These are phyloP conservation scores for Pseudogymnoascus sp. DNA, from an alignment of 2,329 filamentous ascomycete species.

Conservation along the genomic window DNA sequence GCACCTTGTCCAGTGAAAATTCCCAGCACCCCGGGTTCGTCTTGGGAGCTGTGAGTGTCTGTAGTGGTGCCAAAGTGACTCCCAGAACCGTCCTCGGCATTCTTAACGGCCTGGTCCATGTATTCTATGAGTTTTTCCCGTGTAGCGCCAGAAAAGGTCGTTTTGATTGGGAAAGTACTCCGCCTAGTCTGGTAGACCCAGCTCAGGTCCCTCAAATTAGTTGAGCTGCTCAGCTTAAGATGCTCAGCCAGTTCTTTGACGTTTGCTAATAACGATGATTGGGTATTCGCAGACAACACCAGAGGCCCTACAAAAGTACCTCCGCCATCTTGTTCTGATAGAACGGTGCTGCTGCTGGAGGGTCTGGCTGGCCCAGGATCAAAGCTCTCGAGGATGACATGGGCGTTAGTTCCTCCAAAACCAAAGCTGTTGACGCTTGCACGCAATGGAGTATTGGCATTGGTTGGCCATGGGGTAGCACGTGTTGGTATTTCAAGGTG, in stretches of 20 bases:
- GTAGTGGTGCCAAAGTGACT: not conserved
- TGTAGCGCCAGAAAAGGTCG: not conserved
- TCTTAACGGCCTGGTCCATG: not conserved
- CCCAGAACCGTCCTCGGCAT: not conserved
- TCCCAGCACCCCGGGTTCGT: slow-evolving; percentile 29
- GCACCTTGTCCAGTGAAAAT: slow-evolving; percentile 24
- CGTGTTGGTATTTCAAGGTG: slow-evolving; percentile 24
- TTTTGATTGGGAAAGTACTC: not conserved
- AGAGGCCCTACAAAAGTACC: not conserved
- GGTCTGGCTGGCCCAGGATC: not conserved
- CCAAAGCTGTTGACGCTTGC: slow-evolving; percentile 31
- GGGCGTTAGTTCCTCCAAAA: slow-evolving; percentile 37
- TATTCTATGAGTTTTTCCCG: not conserved
- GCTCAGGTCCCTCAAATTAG: not conserved
- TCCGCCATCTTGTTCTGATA: not conserved
- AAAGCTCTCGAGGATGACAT: slow-evolving; percentile 16
- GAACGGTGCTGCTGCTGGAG: not conserved
- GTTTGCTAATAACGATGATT: not conserved
- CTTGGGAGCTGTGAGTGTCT: not conserved
- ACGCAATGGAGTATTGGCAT: not conserved
- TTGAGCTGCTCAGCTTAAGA: not conserved
- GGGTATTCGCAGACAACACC: not conserved
- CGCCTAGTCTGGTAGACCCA: too few species aligned
- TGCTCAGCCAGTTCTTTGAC: not conserved
- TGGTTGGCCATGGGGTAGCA: not conserved